Evolutionary conservation across 225 moss, liverwort and hornwort genomes (phyloP), one percentile per base, ranked within the genome.

Genomic region (Lunularia cruciata): DNA sequence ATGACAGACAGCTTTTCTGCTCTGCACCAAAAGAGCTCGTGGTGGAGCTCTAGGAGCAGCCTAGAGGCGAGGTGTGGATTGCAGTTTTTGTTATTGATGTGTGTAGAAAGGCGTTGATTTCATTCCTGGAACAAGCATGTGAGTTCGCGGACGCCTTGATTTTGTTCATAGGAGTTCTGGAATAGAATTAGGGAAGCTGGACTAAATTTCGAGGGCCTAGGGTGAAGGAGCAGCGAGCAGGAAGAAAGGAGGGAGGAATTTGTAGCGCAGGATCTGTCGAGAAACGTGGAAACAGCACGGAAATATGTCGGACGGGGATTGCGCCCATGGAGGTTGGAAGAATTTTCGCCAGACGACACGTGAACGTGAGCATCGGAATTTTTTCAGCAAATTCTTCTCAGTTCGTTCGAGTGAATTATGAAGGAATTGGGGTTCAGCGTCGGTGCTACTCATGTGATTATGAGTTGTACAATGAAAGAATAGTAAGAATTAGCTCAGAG

Each of bases 311-410:
- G 75, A 83, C 8, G 78, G 75, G 40, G 82, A 83, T 69, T 78
- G 75, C 0, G 78, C 82, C 7, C 72, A 78, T 45, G 78, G 69
- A 9, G 82, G 82, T 6, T 78, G 78, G 78, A 83, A 70, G 72
- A 83, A 78, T 83, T 78, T 83, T 69, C 72, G 82, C 23, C 78
- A 83, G 36, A 65, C 71, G 30, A 70, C 82, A 27, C 82, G 82
- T 57, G 82, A 83, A 42, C 82, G 82, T 83, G 75, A 83, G 82
- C 67, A 16, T 33, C 0, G 11, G 3, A 25, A 12, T 61, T 39
- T 8, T 20, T n/a, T 22, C 27, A n/a, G n/a, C n/a, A n/a, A 23
- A 3, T 20, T n/a, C 22, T 37, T 57, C 19, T 5, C 38, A 9
- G n/a, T 58, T 38, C 51, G 23, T 28, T 68, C 38, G 5, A 15